Evolutionary conservation across 495 filamentous ascomycete species (phyloP), one percentile per base, ranked within the genome.

Genomic region (Acidomyces sp.): DNA sequence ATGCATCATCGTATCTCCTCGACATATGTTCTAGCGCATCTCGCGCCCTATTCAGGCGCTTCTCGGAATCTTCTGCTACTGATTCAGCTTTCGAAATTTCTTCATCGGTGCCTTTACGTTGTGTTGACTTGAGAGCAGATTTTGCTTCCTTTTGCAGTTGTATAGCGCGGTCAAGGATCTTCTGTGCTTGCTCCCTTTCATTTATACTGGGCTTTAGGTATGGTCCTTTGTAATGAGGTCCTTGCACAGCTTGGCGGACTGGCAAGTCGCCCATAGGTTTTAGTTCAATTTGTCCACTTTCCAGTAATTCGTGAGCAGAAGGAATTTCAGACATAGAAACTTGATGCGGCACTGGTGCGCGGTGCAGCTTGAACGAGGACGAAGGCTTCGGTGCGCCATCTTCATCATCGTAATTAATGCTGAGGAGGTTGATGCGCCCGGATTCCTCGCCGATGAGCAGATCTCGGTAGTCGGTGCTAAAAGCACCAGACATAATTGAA

Each of bases 371-470:
- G 32, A 43, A 43, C 4, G 31, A 7, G 5, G 6, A 11, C 5
- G 39, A 32, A 36, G 18, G 40, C 4, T 15, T 26, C 5, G n/a
- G 19, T 6, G 17, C 28, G 13, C 16, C 28, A 22, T 55, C 43
- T 28, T 54, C 41, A 18, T 46, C 33, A 22, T 31, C 31, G 6
- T 6, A 7, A 6, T 34, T 18, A 20, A 61, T 48, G 25, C 57
- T 54, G 1, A 93, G 57, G 0, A 90, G 52, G 43, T 80, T 79
- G 6, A 94, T 62, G 0, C 74, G 74, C 18, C 83, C 85, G 22
- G 72, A 76, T 9, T 74, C 75, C 56, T 86, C 83, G 18, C 85
- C 85, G 24, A 94, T 61, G 0, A 90, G 60, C 1, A 94, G 62
- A 35, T 74, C 75, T 0, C 72, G 69, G 28, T 68, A 72, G 53